Conservation (phyloP, 2,329 filamentous ascomycete species). For the Tolypocladium ophioglossoides region DNA sequence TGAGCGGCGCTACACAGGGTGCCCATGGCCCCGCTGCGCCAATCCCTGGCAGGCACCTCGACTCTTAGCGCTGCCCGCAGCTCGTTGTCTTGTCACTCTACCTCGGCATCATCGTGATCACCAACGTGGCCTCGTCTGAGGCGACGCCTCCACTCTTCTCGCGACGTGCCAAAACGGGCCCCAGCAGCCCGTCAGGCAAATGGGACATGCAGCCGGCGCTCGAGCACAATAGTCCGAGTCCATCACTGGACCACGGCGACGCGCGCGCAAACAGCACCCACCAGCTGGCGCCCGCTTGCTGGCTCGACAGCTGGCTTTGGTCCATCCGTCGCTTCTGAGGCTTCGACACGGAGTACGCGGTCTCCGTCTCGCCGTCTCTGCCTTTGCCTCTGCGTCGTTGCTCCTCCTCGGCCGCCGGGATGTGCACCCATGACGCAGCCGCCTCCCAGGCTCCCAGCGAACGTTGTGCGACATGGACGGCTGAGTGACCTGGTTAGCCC, state of each 20-base stretch:
- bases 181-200: not conserved
- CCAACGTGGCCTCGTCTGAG: conserved; percentile 4
- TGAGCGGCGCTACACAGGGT: not conserved
- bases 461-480: not conserved
- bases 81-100: conserved; percentile 6
- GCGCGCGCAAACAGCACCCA: not conserved
- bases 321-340: not conserved
- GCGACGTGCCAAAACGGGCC: not conserved
- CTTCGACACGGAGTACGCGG: not conserved
- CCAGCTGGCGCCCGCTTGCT: not conserved
- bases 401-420: not conserved
- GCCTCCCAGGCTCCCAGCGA: not conserved
- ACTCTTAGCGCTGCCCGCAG: not conserved
- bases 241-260: not conserved
- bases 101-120: conserved; percentile 4
- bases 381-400: not conserved
- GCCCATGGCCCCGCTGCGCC: not conserved
- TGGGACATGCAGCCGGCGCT: not conserved
- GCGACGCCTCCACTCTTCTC: not conserved
- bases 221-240: not conserved
- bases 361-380: not conserved
- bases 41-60: not conserved
- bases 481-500: not conserved
- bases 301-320: not conserved
- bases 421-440: not conserved